phyloP scores from a whole-genome alignment of 441 rosid species.

The Croton setiger region DNA sequence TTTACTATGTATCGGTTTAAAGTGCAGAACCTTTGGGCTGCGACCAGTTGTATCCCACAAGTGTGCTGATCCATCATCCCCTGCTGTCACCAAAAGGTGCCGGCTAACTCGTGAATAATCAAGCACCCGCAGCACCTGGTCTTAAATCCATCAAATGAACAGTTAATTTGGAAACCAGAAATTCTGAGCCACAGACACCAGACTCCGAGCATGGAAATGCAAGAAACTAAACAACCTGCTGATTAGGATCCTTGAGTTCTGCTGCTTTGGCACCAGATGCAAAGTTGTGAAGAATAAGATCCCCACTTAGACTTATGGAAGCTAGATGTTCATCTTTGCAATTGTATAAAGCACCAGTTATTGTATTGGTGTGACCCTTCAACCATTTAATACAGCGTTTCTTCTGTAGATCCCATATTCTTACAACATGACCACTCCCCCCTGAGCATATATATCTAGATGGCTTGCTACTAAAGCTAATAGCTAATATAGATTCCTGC shows the following conservation, averaged over 20 bases:
- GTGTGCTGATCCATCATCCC: constrained; percentile 95
- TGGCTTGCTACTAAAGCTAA: constrained; percentile 84
- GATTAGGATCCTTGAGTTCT: constrained; percentile 89
- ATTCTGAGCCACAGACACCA: constrained; percentile 15
- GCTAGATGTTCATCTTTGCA: constrained; percentile 98
- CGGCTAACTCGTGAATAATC: constrained; percentile 90
- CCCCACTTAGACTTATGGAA: constrained; percentile 81
- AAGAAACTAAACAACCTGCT: constrained; percentile 75
- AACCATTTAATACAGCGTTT: constrained; percentile 89
- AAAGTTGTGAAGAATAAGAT: constrained; percentile 90
- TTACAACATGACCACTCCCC: constrained; percentile 83
- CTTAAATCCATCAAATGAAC: constrained; percentile 48
- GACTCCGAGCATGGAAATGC: constrained; percentile 14
- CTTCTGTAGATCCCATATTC: constrained; percentile 95
- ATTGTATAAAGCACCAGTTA: constrained; percentile 89
- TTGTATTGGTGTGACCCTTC: constrained; percentile 82
- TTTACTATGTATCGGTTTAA: neutral
- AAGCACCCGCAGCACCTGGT: constrained; percentile 93
- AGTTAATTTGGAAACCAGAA: constrained; percentile 36
- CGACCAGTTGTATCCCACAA: constrained; percentile 97
- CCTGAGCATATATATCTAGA: constrained; percentile 95
- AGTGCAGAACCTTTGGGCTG: constrained; percentile 64
- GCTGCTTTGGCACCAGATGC: constrained; percentile 83
- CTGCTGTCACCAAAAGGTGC: constrained; percentile 89
- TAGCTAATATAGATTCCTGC: constrained; percentile 82